phyloP scores from a whole-genome alignment of 768 basidiomycete species.

The Leccinum broughii region DNA sequence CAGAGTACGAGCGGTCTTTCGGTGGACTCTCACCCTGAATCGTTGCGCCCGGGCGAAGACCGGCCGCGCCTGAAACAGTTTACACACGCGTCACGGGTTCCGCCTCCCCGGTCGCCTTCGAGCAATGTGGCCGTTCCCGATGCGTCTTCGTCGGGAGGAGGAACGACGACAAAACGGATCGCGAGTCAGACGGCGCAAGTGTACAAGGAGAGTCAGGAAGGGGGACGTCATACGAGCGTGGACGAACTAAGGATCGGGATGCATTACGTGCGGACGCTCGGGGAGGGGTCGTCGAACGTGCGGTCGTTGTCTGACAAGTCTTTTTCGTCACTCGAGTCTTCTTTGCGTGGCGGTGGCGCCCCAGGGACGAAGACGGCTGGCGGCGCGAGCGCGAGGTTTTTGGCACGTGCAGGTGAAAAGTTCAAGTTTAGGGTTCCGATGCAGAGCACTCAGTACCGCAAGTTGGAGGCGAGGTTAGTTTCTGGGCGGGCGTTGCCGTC shows the following conservation, averaged over 20 bases:
- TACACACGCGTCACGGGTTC: constrained; percentile 65
- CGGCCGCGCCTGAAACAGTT: constrained; percentile 72
- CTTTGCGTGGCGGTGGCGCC: constrained; percentile 40
- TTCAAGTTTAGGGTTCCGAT: constrained; percentile 60
- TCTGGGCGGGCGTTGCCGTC: constrained; percentile 54
- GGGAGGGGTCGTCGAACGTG: constrained; percentile 44
- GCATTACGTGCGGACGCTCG: constrained; percentile 69
- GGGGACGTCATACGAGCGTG: constrained; percentile 42
- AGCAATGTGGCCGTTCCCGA: constrained; percentile 17
- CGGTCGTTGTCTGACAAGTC: constrained; percentile 44
- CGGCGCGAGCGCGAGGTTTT: constrained; percentile 37
- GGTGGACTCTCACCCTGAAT: constrained; percentile 34
- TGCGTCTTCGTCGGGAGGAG: constrained; percentile 1
- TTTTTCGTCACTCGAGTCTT: constrained; percentile 64
- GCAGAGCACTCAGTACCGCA: constrained; percentile 32
- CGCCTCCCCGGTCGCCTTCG: constrained; percentile 52
- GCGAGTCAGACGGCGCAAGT: constrained; percentile 69
- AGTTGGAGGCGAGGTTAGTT: constrained; percentile 48
- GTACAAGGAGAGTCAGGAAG: constrained; percentile 38
- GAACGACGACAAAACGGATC: constrained; percentile 41
- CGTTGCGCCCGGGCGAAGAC: constrained; percentile 30
- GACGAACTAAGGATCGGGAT: constrained; percentile 72
- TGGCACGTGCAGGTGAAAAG: constrained; percentile 56
- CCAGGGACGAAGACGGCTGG: constrained; percentile 26
- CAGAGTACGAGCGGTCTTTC: constrained; percentile 42